Conservation (phyloP, 177 flowering plant genomes). For the Vitis hybrid region DNA sequence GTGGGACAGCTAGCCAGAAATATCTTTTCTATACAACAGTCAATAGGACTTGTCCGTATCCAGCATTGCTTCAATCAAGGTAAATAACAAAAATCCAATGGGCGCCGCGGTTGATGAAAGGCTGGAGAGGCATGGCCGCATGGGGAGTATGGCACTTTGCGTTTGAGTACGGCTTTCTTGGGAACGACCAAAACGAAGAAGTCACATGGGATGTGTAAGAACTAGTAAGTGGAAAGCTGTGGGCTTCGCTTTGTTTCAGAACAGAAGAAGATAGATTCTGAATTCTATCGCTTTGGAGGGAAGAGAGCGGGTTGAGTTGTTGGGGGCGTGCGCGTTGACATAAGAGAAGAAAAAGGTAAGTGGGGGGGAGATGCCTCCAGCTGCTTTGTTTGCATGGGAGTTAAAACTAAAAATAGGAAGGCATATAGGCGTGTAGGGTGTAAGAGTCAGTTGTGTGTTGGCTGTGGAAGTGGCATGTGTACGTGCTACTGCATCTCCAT, state of each 20-base stretch:
- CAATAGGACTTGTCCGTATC: too few species aligned
- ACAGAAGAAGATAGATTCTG: constrained; percentile 1
- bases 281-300: constrained; percentile 1
- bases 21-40: too few species aligned
- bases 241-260: background rate
- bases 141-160: constrained; percentile 1
- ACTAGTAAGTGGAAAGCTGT: background rate
- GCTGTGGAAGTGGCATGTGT: background rate
- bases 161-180: constrained; percentile 9
- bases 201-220: background rate
- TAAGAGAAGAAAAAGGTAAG: background rate
- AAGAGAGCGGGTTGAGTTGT: background rate
- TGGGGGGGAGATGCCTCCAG: background rate
- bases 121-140: background rate
- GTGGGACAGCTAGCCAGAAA: background rate
- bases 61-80: too few species aligned
- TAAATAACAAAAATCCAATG: background rate
- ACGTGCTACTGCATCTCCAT: constrained; percentile 20
- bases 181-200: constrained; percentile 1
- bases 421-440: background rate
- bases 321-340: constrained; percentile 9
- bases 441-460: background rate
- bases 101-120: background rate
- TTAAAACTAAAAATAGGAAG: too few species aligned
- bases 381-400: background rate